phyloP scores from a whole-genome alignment of 768 basidiomycete species.

The Hirschioporus abietinus region DNA sequence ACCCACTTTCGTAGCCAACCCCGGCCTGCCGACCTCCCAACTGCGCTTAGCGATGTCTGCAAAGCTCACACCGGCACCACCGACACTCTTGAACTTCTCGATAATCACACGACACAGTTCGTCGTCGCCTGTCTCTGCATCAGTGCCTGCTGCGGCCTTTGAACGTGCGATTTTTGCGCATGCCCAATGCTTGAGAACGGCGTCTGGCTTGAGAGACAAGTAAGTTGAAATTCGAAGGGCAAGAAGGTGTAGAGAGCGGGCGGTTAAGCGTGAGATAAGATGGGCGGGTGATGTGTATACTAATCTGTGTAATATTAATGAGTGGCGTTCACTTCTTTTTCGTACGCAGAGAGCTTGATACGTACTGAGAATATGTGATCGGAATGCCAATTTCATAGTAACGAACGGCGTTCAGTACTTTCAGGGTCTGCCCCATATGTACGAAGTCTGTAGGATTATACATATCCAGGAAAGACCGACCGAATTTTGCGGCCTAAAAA shows the following conservation, averaged over 20 bases:
- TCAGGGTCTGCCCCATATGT: conserved; percentile 85
- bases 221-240: conserved; percentile 87
- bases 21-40: conserved; percentile 80
- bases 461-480: conserved; percentile 87
- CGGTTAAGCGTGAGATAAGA: conserved; percentile 76
- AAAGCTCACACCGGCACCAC: conserved; percentile 77
- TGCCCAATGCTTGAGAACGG: conserved; percentile 94
- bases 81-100: conserved; percentile 81
- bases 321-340: background rate
- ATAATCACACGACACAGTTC: conserved; percentile 81
- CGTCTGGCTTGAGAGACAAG: conserved; percentile 77
- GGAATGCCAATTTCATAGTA: conserved; percentile 92
- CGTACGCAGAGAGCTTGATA: conserved; percentile 8
- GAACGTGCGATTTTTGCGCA: conserved; percentile 82
- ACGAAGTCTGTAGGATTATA: conserved; percentile 92
- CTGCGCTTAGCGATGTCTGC: conserved; percentile 93
- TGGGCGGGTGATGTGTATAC: conserved; percentile 73
- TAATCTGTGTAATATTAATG: conserved; percentile 48
- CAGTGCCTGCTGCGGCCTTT: conserved; percentile 49
- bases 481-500: conserved; percentile 89
- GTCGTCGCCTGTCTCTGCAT: conserved; percentile 57
- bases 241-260: conserved; percentile 86
- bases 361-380: conserved; percentile 86
- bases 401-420: conserved; percentile 90
- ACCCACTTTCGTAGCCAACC: conserved; percentile 76